Evolutionary conservation across 2,329 filamentous ascomycete genomes (phyloP).

Genomic region (Aureobasidium sp.): DNA sequence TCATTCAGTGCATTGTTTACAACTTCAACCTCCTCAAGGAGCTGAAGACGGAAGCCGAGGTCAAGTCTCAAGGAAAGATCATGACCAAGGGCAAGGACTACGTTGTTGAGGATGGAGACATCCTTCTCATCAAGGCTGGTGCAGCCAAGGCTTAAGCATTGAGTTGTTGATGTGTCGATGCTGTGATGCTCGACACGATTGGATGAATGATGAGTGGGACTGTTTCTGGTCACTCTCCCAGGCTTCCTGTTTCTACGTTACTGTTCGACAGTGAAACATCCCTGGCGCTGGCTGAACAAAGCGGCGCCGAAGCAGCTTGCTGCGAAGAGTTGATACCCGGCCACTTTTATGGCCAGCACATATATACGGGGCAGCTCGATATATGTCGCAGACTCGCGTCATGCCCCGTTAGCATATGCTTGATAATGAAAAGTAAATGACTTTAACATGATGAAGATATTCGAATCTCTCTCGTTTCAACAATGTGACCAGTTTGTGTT

Average conservation of each 20-base stretch:
- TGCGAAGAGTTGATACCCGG: constrained; percentile 12
- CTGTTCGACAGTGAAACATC: background rate
- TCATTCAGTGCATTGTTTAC: constrained; percentile 93
- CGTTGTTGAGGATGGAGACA: constrained; percentile 72
- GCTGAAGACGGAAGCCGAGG: constrained; percentile 74
- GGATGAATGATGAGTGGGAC: background rate
- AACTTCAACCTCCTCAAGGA: constrained; percentile 78
- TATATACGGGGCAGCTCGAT: background rate
- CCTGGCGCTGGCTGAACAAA: background rate
- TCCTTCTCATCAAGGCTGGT: constrained; percentile 82
- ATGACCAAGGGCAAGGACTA: constrained; percentile 99
- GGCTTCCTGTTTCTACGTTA: background rate
- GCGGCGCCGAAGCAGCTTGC: background rate
- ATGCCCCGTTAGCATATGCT: constrained; percentile 2
- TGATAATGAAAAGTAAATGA: constrained; percentile 13
- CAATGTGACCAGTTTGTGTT: background rate
- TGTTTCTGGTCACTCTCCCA: background rate
- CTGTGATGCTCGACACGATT: background rate
- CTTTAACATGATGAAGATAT: background rate
- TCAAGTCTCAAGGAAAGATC: constrained; percentile 90
- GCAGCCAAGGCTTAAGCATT: constrained; percentile 53
- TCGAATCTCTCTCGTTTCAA: background rate
- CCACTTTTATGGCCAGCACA: constrained; percentile 1
- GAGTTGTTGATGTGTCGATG: background rate
- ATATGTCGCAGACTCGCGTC: background rate